Base-by-base conservation (phyloP, 179 eudicot genomes). In the Beta lomatogona region DNA sequence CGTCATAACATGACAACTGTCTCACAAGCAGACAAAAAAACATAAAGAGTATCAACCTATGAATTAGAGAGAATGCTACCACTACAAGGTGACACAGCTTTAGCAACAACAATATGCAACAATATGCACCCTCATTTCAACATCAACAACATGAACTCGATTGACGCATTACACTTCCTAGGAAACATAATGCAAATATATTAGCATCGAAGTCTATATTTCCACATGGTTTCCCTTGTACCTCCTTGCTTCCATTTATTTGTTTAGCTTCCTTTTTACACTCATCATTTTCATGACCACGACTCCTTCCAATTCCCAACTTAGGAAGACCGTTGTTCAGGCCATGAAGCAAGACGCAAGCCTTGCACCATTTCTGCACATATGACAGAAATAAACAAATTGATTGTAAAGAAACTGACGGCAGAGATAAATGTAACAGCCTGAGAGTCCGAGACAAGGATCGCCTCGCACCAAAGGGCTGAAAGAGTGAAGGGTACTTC, bases 281-380 rank as follows among this genome's bases (percentile, higher is more conserved):
- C 28, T 25, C 28, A 25, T 25, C 89, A 58, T 79, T 74, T 41
- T 82, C 83, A 5, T 78, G 53, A 73, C 90, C 91, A 52, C 94
- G 87, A 73, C 77, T 91, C 79, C 98, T 90, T 57, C 99, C 92
- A 52, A 92, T 92, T 61, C 97, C 99, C 77, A 92, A 72, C 82
- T 91, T 94, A 53, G 98, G 99, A 82, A 95, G 85, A 78, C 99
- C 98, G 19, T 94, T 92, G 61, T 94, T 95, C 65, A 92, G 85
- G 74, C 97, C 98, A 83, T 95, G 93, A 77, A 95, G 91, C 88
- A 95, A 88, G 67, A 94, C 92, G 83, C 99, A 95, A 19, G 98
- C 99, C 88, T 95, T 95, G 79, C 98, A 95, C 97, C 97, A 94
- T 91, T 92, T 95, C 99, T 94, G 91, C 85, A 83, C 25, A 75